A percentile compares a stretch with the other conserved stretches of the same genome.
phyloP scores from a whole-genome alignment of 2,329 filamentous ascomycete genomes.

The Fusarium sp. region DNA sequence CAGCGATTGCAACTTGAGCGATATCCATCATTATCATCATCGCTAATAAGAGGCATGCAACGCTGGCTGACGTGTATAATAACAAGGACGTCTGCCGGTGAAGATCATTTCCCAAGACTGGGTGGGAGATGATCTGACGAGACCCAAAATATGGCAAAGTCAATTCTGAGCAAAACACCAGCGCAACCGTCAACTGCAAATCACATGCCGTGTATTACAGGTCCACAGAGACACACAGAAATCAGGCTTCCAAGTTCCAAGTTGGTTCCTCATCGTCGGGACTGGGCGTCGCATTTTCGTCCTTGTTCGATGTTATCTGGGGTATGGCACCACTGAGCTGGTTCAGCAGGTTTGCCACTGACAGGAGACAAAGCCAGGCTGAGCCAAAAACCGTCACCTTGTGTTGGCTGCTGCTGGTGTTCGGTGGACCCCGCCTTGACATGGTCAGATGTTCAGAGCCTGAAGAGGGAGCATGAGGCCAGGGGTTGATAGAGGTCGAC shows the following conservation, averaged over 20 bases:
- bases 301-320: constrained; percentile 34
- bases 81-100: background rate
- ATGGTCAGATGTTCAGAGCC: constrained; percentile 34
- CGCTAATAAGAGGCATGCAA: background rate
- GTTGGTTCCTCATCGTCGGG: constrained; percentile 8
- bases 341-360: constrained; percentile 20
- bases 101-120: background rate
- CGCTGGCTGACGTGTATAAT: background rate
- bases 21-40: background rate
- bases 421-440: constrained; percentile 30
- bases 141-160: background rate
- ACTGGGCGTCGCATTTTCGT: constrained; percentile 18
- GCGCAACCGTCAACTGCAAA: background rate
- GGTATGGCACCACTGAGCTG: constrained; percentile 33
- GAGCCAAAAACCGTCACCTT: background rate
- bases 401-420: background rate
- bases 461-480: constrained; percentile 31
- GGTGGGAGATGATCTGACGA: background rate
- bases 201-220: constrained; percentile 5
- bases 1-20: background rate
- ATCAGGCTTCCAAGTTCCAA: background rate
- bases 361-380: background rate
- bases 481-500: constrained; percentile 20
- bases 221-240: background rate
- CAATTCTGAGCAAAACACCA: background rate